phyloP scores from a whole-genome alignment of 1,284 basidiomycete species.

The Leccinum fallax region DNA sequence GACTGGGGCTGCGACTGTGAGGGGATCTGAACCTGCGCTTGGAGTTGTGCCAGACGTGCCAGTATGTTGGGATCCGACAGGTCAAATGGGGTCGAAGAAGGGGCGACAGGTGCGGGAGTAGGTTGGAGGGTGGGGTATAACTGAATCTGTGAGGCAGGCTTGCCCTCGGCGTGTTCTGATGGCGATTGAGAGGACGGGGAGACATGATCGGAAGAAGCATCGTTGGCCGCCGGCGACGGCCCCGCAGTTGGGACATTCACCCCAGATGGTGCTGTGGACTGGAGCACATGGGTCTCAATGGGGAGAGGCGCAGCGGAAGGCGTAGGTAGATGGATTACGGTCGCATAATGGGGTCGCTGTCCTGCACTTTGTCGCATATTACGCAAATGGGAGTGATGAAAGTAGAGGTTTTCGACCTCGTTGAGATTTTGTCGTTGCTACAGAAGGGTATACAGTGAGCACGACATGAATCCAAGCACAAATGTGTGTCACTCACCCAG shows the following conservation, averaged over 20 bases:
- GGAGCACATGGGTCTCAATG: conserved; percentile 7
- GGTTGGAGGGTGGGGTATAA: background rate
- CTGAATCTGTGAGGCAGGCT: conserved; percentile 9
- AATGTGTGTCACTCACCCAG: conserved; percentile 56
- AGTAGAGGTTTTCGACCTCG: conserved; percentile 79
- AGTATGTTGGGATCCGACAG: conserved; percentile 27
- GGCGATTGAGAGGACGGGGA: conserved; percentile 10
- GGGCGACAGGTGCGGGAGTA: background rate
- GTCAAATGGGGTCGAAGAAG: conserved; percentile 16
- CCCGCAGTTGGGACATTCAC: conserved; percentile 13
- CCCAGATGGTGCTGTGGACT: conserved; percentile 2
- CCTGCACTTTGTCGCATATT: conserved; percentile 15
- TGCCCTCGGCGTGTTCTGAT: conserved; percentile 11
- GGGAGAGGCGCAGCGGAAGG: background rate
- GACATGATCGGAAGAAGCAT: conserved; percentile 2
- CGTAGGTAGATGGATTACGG: background rate
- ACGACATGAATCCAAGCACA: conserved; percentile 5
- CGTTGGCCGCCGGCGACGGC: conserved; percentile 5
- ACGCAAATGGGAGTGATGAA: conserved; percentile 59
- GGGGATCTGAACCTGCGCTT: conserved; percentile 19
- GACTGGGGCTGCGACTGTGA: conserved; percentile 11
- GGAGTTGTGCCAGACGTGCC: conserved; percentile 29
- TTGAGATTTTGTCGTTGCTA: conserved; percentile 75
- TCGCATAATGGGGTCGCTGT: conserved; percentile 12
- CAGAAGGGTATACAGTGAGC: background rate